Conservation (phyloP, 2,329 filamentous ascomycete genomes). For the Penicillium sp. region DNA sequence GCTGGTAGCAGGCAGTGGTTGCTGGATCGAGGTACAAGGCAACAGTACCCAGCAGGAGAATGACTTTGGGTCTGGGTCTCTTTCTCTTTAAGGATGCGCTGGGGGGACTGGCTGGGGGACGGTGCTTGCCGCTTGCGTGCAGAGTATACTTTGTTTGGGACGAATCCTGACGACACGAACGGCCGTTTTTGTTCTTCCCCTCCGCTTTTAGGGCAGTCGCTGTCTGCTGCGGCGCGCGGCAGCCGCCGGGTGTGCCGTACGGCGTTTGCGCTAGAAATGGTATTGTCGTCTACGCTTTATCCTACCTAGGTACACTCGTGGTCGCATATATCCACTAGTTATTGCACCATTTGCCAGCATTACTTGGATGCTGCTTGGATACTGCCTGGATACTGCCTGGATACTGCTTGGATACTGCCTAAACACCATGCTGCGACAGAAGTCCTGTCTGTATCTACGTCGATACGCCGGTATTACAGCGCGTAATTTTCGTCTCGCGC, state of each 20-base stretch:
- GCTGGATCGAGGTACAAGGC: conserved; percentile 3
- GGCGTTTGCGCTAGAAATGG: background rate
- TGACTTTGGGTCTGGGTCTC: background rate
- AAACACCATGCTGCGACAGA: too few relatives aligned
- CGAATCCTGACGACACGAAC: conserved; percentile 7
- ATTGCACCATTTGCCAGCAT: too few relatives aligned
- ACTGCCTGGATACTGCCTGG: too few relatives aligned
- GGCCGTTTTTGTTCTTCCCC: conserved; percentile 3
- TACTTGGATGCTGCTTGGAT: too few relatives aligned
- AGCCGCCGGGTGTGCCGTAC: background rate
- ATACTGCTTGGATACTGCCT: too few relatives aligned
- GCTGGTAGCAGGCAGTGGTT: background rate
- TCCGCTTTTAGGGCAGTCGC: conserved; percentile 9
- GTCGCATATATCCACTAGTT: conserved; percentile 38
- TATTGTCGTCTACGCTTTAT: background rate
- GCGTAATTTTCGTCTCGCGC: background rate
- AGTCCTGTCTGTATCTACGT: too few relatives aligned
- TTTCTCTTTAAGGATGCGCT: background rate
- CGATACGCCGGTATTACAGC: conserved; percentile 16
- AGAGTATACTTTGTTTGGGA: conserved; percentile 5
- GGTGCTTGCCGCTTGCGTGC: conserved; percentile 11
- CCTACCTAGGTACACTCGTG: conserved; percentile 36
- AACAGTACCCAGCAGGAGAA: conserved; percentile 9
- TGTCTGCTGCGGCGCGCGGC: background rate
- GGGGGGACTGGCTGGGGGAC: conserved; percentile 2